Percentiles rank a stretch among this genome's conserved stretches.
phyloP scores from a whole-genome alignment of 352 stramenopile species.

The Phytophthora crassamura region DNA sequence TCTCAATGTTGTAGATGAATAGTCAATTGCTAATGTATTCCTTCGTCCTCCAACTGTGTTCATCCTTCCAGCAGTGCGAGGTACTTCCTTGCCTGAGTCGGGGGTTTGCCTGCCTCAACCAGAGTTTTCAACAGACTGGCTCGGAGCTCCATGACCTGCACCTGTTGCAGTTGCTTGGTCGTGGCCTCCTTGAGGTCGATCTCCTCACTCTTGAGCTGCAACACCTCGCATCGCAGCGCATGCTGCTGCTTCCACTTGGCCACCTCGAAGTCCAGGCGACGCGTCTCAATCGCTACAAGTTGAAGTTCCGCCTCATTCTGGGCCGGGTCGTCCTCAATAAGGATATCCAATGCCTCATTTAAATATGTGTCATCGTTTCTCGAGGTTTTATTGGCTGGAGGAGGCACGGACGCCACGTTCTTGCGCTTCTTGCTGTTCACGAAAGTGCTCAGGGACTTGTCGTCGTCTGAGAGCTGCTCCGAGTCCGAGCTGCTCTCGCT shows the following conservation, averaged over 20 bases:
- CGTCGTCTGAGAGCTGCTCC: conserved; percentile 1
- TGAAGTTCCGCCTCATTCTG: conserved; percentile 17
- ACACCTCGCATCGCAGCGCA: conserved; percentile 13
- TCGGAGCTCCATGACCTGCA: conserved; percentile 32
- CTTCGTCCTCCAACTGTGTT: conserved; percentile 3
- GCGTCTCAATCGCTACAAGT: conserved; percentile 27
- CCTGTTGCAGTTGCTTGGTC: conserved; percentile 26
- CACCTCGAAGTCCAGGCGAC: conserved; percentile 33
- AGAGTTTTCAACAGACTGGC: conserved; percentile 28
- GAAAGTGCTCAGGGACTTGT: neutral
- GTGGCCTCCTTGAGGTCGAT: conserved; percentile 33
- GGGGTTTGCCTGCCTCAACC: conserved; percentile 14
- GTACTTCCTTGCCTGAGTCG: conserved; percentile 18
- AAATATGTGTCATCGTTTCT: neutral
- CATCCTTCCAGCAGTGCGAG: conserved; percentile 29
- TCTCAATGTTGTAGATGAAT: neutral
- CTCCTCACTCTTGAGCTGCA: conserved; percentile 37
- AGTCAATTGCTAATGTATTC: conserved; percentile 2
- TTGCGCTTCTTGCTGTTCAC: conserved; percentile 23
- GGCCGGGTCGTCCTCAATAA: neutral
- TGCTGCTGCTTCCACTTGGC: conserved; percentile 40
- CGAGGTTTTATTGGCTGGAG: neutral
- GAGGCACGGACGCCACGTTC: neutral
- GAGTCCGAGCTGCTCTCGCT: conserved; percentile 10
- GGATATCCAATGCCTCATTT: neutral